phyloP scores from a whole-genome alignment of 805 yeast species.

The Yamadazyma nakazawae region DNA sequence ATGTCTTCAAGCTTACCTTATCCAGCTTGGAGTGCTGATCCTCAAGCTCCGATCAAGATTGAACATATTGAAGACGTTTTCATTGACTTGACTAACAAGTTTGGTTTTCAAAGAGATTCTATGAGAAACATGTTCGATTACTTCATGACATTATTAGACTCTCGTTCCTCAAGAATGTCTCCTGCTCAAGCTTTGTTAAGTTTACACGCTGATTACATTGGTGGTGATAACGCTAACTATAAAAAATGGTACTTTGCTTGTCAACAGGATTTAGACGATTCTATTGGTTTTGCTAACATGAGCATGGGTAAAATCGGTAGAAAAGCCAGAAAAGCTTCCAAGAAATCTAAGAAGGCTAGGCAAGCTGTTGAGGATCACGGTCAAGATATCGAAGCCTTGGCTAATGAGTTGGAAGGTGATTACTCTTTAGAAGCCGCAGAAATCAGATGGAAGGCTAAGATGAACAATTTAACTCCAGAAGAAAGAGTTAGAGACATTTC shows the following conservation, averaged over 20 bases:
- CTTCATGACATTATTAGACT: conserved; percentile 79
- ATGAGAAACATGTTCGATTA: conserved; percentile 90
- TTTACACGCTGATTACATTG: conserved; percentile 82
- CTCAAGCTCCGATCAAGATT: conserved; percentile 75
- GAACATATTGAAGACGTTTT: conserved; percentile 86
- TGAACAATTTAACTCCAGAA: conserved; percentile 68
- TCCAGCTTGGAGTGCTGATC: conserved; percentile 99
- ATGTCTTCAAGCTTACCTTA: conserved; percentile 88
- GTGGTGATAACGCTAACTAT: conserved; percentile 83
- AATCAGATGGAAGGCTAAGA: conserved; percentile 80
- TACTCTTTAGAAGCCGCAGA: conserved; percentile 81
- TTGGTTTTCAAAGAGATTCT: conserved; percentile 89
- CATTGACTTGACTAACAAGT: conserved; percentile 76
- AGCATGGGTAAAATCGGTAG: conserved; percentile 69
- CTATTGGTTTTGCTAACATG: conserved; percentile 81
- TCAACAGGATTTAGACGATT: conserved; percentile 81
- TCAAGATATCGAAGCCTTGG: conserved; percentile 57
- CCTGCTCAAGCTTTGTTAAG: conserved; percentile 83
- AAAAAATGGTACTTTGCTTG: conserved; percentile 89
- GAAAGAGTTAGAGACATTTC: conserved; percentile 80
- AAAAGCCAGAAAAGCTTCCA: conserved; percentile 77
- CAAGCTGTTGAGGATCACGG: conserved; percentile 65
- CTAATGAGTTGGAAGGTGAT: conserved; percentile 75
- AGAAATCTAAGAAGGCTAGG: conserved; percentile 75
- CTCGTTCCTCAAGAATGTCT: conserved; percentile 84